These are phyloP conservation scores for Drechslerella stenobrocha DNA, from an alignment of 2,329 filamentous ascomycete species.

Conservation along the genomic window DNA sequence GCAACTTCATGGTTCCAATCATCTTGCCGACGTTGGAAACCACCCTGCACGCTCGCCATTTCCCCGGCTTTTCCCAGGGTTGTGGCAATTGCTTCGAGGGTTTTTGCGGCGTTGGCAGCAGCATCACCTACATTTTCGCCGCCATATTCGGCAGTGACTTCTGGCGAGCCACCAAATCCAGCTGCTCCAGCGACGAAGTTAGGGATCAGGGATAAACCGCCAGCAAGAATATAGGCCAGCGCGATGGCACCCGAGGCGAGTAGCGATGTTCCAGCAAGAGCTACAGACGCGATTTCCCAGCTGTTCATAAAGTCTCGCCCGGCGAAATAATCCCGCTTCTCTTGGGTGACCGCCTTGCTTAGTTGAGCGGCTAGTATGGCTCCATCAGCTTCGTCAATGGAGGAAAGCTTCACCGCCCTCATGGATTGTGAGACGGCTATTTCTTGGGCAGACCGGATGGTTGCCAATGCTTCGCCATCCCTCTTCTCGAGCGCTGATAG, in stretches of 20 bases:
- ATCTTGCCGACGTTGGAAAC: background rate
- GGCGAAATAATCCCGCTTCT: constrained; percentile 5
- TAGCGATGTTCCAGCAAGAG: background rate
- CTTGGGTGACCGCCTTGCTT: background rate
- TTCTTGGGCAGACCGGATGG: constrained; percentile 47
- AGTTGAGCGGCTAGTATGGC: constrained; percentile 28
- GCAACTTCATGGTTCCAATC: constrained; percentile 12
- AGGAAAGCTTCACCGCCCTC: constrained; percentile 46
- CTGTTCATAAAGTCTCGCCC: background rate
- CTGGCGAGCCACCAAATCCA: constrained; percentile 10
- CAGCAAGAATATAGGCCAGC: background rate
- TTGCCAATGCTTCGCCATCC: constrained; percentile 50
- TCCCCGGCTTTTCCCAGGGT: background rate
- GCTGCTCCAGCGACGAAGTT: background rate
- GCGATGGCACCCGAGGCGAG: background rate
- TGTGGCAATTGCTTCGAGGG: background rate
- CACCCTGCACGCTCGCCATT: constrained; percentile 4
- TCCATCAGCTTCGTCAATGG: constrained; percentile 46
- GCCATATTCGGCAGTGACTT: background rate
- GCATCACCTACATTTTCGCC: background rate
- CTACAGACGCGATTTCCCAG: background rate
- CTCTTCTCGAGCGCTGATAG: constrained; percentile 51
- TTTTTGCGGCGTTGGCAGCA: background rate
- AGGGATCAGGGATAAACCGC: constrained; percentile 3
- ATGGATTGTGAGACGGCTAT: constrained; percentile 33